These are phyloP conservation scores for Solanum acaule DNA, from an alignment of 257 asterid species.

Conservation along the genomic window DNA sequence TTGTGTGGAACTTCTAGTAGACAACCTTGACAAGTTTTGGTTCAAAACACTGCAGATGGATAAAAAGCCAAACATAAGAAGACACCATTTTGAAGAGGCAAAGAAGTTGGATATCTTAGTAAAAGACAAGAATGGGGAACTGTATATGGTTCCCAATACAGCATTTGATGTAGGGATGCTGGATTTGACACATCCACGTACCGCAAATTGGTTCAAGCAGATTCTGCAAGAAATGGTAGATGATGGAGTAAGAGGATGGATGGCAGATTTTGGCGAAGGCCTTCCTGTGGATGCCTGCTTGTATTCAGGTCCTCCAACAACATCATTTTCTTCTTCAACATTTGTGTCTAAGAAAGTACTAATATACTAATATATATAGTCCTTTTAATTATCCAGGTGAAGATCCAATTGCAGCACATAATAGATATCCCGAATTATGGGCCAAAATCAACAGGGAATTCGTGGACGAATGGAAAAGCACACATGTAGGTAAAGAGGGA, in stretches of 20 bases:
- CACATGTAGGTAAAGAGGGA: conserved; percentile 15
- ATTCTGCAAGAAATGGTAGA: conserved; percentile 76
- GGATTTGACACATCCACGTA: conserved; percentile 78
- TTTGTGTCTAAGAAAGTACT: not conserved
- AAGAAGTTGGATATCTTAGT: conserved; percentile 66
- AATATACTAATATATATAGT: no score
- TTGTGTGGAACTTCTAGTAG: not conserved
- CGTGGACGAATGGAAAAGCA: conserved; percentile 68
- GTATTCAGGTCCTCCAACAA: conserved; percentile 46
- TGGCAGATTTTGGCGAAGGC: conserved; percentile 99
- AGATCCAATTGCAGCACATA: conserved; percentile 88
- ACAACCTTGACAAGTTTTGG: not conserved
- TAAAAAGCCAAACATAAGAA: conserved; percentile 41
- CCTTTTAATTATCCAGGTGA: conserved; percentile 44
- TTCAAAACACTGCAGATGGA: conserved; percentile 42
- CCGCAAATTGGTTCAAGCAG: conserved; percentile 78
- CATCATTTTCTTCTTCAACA: not conserved
- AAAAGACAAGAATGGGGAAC: conserved; percentile 60
- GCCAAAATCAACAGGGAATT: conserved; percentile 74
- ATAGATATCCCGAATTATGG: conserved; percentile 91
- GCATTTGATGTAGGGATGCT: conserved; percentile 95
- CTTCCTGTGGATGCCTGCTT: conserved; percentile 87
- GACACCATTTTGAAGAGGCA: conserved; percentile 79
- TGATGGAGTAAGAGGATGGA: conserved; percentile 97
- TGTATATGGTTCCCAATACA: conserved; percentile 90